Percentiles rank a stretch among this genome's conserved stretches.
phyloP scores from a whole-genome alignment of 2,329 filamentous ascomycete genomes.

The Elsinoe arachidis region DNA sequence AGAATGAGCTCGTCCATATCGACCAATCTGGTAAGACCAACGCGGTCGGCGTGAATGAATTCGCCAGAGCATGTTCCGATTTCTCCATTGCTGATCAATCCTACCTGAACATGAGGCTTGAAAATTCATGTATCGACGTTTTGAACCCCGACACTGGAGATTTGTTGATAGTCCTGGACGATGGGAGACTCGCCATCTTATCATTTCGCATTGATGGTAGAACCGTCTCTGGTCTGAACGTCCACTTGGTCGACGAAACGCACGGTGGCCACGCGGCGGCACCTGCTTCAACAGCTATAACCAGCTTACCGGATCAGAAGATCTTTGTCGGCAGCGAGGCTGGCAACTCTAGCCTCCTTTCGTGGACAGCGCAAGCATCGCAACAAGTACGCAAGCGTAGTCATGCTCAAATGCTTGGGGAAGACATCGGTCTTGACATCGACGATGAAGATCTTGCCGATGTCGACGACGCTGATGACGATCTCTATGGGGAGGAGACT shows the following conservation, averaged over 20 bases:
- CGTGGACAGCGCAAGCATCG: slow-evolving; percentile 62
- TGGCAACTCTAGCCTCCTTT: slow-evolving; percentile 69
- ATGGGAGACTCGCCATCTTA: slow-evolving; percentile 65
- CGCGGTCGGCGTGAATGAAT: slow-evolving; percentile 85
- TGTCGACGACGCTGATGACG: slow-evolving; percentile 49
- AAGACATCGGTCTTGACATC: slow-evolving; percentile 36
- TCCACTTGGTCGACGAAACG: slow-evolving; percentile 56
- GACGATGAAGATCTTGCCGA: slow-evolving; percentile 52
- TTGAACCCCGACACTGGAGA: slow-evolving; percentile 71
- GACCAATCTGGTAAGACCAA: slow-evolving; percentile 93
- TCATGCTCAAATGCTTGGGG: slow-evolving; percentile 49
- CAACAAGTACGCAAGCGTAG: slow-evolving; percentile 56
- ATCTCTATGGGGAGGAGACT: slow-evolving; percentile 56
- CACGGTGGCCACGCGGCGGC: slow-evolving; percentile 56
- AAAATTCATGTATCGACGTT: slow-evolving; percentile 69
- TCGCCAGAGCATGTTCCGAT: slow-evolving; percentile 71
- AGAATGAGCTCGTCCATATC: slow-evolving; percentile 87
- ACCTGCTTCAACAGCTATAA: slow-evolving; percentile 58
- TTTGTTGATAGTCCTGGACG: slow-evolving; percentile 69
- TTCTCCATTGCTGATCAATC: slow-evolving; percentile 85
- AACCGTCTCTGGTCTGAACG: slow-evolving; percentile 76
- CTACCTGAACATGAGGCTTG: slow-evolving; percentile 67
- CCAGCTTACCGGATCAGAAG: slow-evolving; percentile 56
- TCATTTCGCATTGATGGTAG: slow-evolving; percentile 83
- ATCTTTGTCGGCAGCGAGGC: slow-evolving; percentile 83